phyloP scores from a whole-genome alignment of 495 filamentous ascomycete genomes.

The Rostrohypoxylon terebratum region DNA sequence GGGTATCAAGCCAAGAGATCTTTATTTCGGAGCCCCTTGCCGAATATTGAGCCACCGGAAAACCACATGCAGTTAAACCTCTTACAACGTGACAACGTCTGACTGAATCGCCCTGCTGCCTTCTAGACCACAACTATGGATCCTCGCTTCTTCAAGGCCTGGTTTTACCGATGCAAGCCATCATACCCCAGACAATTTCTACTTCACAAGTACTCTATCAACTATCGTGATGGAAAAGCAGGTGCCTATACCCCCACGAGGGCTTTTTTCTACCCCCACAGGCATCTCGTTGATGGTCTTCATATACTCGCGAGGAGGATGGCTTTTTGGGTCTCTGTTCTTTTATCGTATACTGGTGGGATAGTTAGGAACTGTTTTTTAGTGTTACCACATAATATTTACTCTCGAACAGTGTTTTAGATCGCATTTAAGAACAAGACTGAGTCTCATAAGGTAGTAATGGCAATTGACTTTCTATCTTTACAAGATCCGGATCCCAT shows the following conservation, averaged over 20 bases:
- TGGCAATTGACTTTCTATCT: conserved; percentile 42
- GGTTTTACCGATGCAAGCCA: conserved; percentile 17
- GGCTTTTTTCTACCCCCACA: conserved; percentile 26
- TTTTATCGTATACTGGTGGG: not conserved
- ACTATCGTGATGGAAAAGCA: conserved; percentile 21
- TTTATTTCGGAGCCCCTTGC: conserved; percentile 44
- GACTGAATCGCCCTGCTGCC: conserved; percentile 31
- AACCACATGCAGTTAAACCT: conserved; percentile 29
- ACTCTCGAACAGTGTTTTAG: not conserved
- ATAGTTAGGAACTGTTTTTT: not conserved
- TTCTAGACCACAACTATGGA: conserved; percentile 34
- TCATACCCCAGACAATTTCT: conserved; percentile 19
- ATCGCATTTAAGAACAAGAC: not conserved
- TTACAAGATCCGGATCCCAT: conserved; percentile 49
- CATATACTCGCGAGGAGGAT: conserved; percentile 24
- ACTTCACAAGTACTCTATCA: conserved; percentile 7
- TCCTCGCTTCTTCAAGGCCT: conserved; percentile 31
- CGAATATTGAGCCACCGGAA: conserved; percentile 38
- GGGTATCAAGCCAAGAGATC: conserved; percentile 45
- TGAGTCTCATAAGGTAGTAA: conserved; percentile 5
- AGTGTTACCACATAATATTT: not conserved
- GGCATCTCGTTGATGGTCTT: conserved; percentile 13
- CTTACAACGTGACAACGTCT: conserved; percentile 43
- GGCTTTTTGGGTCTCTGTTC: conserved; percentile 18
- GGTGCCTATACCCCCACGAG: conserved; percentile 27